These are phyloP conservation scores for Exophiala sideris DNA, from an alignment of 2,329 filamentous ascomycete genomes.

Conservation along the genomic window DNA sequence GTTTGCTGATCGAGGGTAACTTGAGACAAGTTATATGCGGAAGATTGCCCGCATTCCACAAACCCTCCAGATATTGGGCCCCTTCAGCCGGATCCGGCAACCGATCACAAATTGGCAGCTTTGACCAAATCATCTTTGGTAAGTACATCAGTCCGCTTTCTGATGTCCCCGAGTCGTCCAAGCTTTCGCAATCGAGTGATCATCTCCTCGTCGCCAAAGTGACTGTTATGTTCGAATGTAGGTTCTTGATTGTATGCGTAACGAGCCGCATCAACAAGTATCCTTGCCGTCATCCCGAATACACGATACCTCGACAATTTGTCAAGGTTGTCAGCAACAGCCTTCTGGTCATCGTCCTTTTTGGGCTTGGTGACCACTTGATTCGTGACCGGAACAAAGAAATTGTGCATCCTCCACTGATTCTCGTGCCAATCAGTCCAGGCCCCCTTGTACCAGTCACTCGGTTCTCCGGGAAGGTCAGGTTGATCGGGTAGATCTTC, in stretches of 20 bases:
- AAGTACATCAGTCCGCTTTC: slow-evolving; percentile 51
- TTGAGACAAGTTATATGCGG: neutral
- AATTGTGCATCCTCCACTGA: slow-evolving; percentile 87
- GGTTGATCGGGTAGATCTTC: slow-evolving; percentile 52
- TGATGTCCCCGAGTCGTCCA: slow-evolving; percentile 54
- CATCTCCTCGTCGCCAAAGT: slow-evolving; percentile 65
- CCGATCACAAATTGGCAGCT: slow-evolving; percentile 43
- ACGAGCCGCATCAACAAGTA: slow-evolving; percentile 81
- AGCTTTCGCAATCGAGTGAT: slow-evolving; percentile 55
- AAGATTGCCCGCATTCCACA: slow-evolving; percentile 14
- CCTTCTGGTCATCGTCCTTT: slow-evolving; percentile 42
- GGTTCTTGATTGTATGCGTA: slow-evolving; percentile 80
- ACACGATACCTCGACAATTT: slow-evolving; percentile 68
- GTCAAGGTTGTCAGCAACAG: slow-evolving; percentile 39
- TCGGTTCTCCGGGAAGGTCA: slow-evolving; percentile 45
- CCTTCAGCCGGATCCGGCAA: neutral
- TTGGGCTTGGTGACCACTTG: slow-evolving; percentile 64
- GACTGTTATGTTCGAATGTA: slow-evolving; percentile 71
- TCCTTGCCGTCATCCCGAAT: slow-evolving; percentile 91
- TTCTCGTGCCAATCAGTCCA: slow-evolving; percentile 78
- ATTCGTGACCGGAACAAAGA: slow-evolving; percentile 76
- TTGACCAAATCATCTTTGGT: slow-evolving; percentile 51
- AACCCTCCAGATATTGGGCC: neutral
- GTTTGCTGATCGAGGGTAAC: too few species aligned
- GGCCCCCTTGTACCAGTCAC: slow-evolving; percentile 77